Evolutionary conservation across 2,329 filamentous ascomycete genomes (phyloP), one percentile per base, ranked within the genome.

Genomic region (Dactylellina cionopaga): DNA sequence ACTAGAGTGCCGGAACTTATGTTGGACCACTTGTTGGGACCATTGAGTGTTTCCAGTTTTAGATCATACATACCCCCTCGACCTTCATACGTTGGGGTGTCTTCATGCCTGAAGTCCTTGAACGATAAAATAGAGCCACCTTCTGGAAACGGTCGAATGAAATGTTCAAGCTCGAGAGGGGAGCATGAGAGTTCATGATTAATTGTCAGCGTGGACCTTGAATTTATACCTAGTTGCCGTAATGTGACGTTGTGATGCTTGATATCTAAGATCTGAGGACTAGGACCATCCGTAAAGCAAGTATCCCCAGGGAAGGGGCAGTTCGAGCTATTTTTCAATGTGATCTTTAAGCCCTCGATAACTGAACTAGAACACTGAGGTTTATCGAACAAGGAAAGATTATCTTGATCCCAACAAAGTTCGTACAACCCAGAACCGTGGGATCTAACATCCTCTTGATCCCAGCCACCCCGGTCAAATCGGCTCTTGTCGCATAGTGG

Each of bases 131-230:
- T 5, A 17, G 51, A 55, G 9, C 33, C 22, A 17, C 51, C 51
- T 1, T 27, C 33, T 15, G 33, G 19, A 1, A 27, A 19, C 13
- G 51, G 51, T 7, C 19, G 19, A 27, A 55, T 41, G 22, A 55
- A 55, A 15, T 55, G 33, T 6, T 55, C 51, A 41, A 55, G 51
- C 5, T 25, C 9, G 13, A 55, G 11, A 9, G 51, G 51, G 5
- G 51, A 25, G n/a, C 51, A 55, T 55, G 51, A 39, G 35, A 55
- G 6, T 19, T 55, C 51, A 17, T 55, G 22, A 29, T 55, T 55
- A 7, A 55, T 41, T 6, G 6, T 55, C 11, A 55, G 11, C 19
- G 1, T 55, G 2, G 35, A 41, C 17, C 22, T 25, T 41, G 51
- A 55, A 19, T 55, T 55, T 9, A 55, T 10, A 24, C 51, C 51